Evolutionary conservation across 352 stramenopile species (phyloP).

Genomic region (Globisporangium parvum): DNA sequence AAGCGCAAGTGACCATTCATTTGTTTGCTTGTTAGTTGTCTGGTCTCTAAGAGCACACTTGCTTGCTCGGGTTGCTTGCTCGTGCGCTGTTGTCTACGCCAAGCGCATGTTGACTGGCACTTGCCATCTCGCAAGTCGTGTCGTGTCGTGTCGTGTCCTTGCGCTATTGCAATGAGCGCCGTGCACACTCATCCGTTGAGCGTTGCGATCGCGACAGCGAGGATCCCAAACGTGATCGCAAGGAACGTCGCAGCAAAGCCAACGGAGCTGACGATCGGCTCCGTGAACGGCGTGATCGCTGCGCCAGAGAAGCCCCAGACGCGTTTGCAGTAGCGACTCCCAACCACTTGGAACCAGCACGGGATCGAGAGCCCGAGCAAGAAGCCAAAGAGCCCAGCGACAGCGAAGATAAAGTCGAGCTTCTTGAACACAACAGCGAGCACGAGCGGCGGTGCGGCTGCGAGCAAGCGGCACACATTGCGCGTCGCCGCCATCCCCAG

Average conservation of each 20-base stretch:
- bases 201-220: constrained; percentile 57
- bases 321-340: constrained; percentile 69
- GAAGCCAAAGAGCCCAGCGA: constrained; percentile 77
- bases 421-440: constrained; percentile 82
- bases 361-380: constrained; percentile 71
- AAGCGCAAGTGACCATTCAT: too few relatives aligned
- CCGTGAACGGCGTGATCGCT: constrained; percentile 66
- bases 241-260: constrained; percentile 55
- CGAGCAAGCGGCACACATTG: constrained; percentile 60
- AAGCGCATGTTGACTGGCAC: too few relatives aligned
- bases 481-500: constrained; percentile 41
- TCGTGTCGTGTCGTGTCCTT: neutral
- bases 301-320: constrained; percentile 65
- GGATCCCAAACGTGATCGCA: constrained; percentile 62
- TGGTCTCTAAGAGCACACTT: too few relatives aligned
- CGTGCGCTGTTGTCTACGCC: too few relatives aligned
- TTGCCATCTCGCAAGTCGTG: too few relatives aligned
- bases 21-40: too few relatives aligned
- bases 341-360: constrained; percentile 81
- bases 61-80: too few relatives aligned
- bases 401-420: constrained; percentile 79
- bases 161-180: neutral
- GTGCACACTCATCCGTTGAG: constrained; percentile 27
- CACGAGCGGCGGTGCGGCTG: constrained; percentile 56
- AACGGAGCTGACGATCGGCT: constrained; percentile 58